These are phyloP conservation scores for Penicillium sp. DNA, from an alignment of 2,329 filamentous ascomycete genomes.

Conservation along the genomic window DNA sequence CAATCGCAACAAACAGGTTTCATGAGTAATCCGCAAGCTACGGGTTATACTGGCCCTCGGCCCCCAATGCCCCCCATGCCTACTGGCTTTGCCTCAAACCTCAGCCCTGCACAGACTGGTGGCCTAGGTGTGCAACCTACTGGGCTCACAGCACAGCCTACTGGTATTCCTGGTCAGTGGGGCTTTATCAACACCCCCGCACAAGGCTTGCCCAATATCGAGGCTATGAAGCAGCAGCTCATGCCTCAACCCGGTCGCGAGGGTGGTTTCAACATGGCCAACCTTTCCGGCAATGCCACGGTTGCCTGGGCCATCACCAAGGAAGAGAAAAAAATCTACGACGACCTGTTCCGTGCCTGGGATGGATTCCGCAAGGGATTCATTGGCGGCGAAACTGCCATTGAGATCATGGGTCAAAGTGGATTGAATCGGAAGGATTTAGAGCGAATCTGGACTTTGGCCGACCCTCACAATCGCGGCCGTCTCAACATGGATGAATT, in stretches of 20 bases:
- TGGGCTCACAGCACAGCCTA: conserved; percentile 85
- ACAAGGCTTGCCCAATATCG: conserved; percentile 86
- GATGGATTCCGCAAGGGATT: conserved; percentile 91
- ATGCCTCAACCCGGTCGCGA: conserved; percentile 96
- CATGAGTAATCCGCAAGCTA: conserved; percentile 67
- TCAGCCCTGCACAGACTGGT: conserved; percentile 63
- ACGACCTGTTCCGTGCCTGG: conserved; percentile 93
- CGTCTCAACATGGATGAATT: conserved; percentile 95
- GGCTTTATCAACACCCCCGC: conserved; percentile 94
- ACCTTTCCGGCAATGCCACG: conserved; percentile 86
- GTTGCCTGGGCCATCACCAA: conserved; percentile 99
- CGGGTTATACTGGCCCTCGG: conserved; percentile 75
- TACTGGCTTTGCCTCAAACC: conserved; percentile 63
- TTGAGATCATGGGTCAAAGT: conserved; percentile 96
- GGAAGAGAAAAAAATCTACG: conserved; percentile 95
- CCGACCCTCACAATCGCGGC: conserved; percentile 91
- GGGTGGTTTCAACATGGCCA: conserved; percentile 77
- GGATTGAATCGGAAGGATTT: conserved; percentile 86
- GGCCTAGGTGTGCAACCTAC: conserved; percentile 88
- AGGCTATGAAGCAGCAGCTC: conserved; percentile 86
- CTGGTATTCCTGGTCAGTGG: conserved; percentile 91
- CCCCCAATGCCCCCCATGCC: conserved; percentile 84
- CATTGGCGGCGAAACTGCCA: conserved; percentile 86
- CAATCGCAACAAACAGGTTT: conserved; percentile 71
- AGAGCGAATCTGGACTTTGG: conserved; percentile 90